phyloP scores from a whole-genome alignment of 768 basidiomycete species.

The Boletus tomentosulus region DNA sequence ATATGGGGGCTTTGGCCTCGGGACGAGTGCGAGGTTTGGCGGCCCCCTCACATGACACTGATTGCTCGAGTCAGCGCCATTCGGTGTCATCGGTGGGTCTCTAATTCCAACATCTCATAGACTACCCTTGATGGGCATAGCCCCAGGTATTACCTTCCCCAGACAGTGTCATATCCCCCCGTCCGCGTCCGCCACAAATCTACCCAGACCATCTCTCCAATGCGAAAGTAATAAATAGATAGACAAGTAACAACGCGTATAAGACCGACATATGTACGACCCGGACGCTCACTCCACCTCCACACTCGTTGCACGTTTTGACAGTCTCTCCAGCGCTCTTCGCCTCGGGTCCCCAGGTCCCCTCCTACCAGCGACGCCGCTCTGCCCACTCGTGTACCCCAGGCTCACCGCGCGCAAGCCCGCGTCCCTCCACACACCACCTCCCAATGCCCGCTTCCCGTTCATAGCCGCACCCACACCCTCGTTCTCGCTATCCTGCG shows the following conservation, averaged over 20 bases:
- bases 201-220: too few relatives aligned
- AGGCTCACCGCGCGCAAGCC: slow-evolving; percentile 27
- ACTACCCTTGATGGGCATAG: too few relatives aligned
- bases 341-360: slow-evolving; percentile 21
- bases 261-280: background rate
- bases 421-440: slow-evolving; percentile 11
- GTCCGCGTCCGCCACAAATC: too few relatives aligned
- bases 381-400: slow-evolving; percentile 20
- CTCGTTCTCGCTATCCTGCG: slow-evolving; percentile 9
- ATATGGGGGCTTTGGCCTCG: too few relatives aligned
- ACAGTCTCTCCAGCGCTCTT: slow-evolving; percentile 18
- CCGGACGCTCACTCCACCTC: slow-evolving; percentile 12
- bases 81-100: too few relatives aligned
- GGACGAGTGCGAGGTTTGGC: too few relatives aligned
- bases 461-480: background rate
- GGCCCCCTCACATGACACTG: too few relatives aligned
- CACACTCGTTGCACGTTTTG: slow-evolving; percentile 17
- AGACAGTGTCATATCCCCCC: too few relatives aligned
- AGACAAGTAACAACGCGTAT: background rate
- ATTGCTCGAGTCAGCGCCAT: too few relatives aligned
- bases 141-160: too few relatives aligned
- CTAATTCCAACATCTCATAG: too few relatives aligned
- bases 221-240: background rate
- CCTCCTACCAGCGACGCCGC: background rate
- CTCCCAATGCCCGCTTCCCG: background rate